These are phyloP conservation scores for Planoprotostelium fungivorum DNA, from an alignment of 78 protist species.

Conservation along the genomic window DNA sequence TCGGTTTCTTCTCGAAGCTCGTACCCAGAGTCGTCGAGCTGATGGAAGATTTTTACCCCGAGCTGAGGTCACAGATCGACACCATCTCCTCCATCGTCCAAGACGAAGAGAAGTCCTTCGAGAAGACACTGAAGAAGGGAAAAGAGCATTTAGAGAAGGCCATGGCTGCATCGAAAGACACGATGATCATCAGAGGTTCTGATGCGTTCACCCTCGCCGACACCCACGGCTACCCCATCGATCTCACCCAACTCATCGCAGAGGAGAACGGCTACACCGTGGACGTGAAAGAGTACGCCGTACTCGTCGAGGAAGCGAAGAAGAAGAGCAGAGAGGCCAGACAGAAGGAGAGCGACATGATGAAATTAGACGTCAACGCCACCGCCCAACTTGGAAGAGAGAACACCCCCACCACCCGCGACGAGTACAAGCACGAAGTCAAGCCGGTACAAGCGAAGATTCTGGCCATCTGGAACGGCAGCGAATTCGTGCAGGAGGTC, in stretches of 20 bases:
- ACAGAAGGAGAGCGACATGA: conserved; percentile 34
- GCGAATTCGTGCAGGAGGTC: conserved; percentile 48
- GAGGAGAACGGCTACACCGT: conserved; percentile 80
- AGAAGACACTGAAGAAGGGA: conserved; percentile 48
- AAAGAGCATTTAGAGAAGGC: conserved; percentile 66
- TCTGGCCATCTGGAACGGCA: conserved; percentile 70
- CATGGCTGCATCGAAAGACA: conserved; percentile 12
- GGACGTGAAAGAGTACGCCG: conserved; percentile 68
- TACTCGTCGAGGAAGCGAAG: conserved; percentile 19
- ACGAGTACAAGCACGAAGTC: conserved; percentile 67
- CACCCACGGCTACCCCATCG: conserved; percentile 95
- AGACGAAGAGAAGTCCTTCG: conserved; percentile 86
- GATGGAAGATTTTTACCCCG: conserved; percentile 83
- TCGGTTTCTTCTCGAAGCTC: conserved; percentile 82
- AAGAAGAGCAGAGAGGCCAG: conserved; percentile 36
- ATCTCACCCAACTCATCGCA: conserved; percentile 92
- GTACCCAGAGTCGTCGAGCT: conserved; percentile 65
- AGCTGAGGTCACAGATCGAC: conserved; percentile 45
- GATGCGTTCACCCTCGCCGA: conserved; percentile 81
- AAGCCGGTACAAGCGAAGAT: conserved; percentile 39
- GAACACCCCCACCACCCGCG: conserved; percentile 76
- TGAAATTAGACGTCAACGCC: conserved; percentile 31
- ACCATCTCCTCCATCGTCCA: conserved; percentile 31
- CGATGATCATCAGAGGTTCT: conserved; percentile 45
- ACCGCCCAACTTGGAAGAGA: conserved; percentile 16